Evolutionary conservation across 2,329 filamentous ascomycete species (phyloP).

Genomic region (Apiospora malaysiana): DNA sequence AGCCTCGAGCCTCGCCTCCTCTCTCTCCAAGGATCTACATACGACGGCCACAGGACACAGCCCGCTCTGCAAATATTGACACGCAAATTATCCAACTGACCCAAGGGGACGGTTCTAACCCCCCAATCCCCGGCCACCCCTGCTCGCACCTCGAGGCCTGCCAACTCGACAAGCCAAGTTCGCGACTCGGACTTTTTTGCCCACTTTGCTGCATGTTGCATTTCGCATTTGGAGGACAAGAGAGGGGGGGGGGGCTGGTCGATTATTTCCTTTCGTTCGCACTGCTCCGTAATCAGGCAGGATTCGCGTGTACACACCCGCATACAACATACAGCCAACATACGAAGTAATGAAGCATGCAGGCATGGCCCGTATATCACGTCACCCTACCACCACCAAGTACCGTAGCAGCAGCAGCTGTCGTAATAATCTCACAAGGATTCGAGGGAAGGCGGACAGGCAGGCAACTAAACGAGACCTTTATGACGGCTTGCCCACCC

Average conservation of each 20-base stretch:
- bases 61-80: neutral
- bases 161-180: neutral
- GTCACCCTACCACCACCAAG: neutral
- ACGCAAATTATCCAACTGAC: neutral
- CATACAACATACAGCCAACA: slow-evolving; percentile 2
- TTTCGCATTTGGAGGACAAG: neutral
- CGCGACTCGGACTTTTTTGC: neutral
- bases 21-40: neutral
- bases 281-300: neutral
- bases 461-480: neutral
- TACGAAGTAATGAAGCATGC: neutral
- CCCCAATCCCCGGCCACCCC: too few relatives aligned
- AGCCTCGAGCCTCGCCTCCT: neutral
- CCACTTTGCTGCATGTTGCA: neutral
- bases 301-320: neutral
- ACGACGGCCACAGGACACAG: neutral
- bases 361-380: slow-evolving; percentile 13
- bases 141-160: neutral
- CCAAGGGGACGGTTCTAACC: neutral
- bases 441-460: neutral
- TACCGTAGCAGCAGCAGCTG: neutral
- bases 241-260: neutral
- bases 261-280: neutral
- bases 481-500: neutral
- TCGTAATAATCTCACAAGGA: neutral